Conservation (phyloP, 176 grass and related monocot species). For the Juncus effusus region DNA sequence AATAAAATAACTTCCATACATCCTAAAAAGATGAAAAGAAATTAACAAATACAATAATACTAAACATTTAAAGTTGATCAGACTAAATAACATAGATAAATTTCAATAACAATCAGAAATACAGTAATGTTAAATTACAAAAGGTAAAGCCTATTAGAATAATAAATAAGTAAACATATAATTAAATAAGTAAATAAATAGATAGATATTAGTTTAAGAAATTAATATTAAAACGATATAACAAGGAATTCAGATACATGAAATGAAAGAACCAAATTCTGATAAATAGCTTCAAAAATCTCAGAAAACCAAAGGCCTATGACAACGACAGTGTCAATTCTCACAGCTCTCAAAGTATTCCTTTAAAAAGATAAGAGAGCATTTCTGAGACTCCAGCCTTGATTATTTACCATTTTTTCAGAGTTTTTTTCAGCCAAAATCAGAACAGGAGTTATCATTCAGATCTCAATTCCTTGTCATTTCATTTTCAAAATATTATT, state of each 20-base stretch:
- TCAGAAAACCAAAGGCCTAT: conserved; percentile 39
- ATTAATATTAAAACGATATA: neutral
- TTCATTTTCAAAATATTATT: conserved; percentile 4
- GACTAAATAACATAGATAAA: too few species aligned
- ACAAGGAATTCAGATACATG: neutral
- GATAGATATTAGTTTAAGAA: neutral
- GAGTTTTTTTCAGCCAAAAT: conserved; percentile 24
- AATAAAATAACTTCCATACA: too few species aligned
- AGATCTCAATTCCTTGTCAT: neutral
- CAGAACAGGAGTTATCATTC: conserved; percentile 10
- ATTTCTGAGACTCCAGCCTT: conserved; percentile 40
- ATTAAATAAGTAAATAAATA: too few species aligned
- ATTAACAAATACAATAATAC: too few species aligned
- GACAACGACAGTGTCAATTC: conserved; percentile 28
- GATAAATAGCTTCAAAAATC: conserved; percentile 7
- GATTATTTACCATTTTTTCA: conserved; percentile 25
- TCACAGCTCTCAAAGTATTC: conserved; percentile 33
- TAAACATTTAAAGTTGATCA: too few species aligned
- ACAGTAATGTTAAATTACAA: too few species aligned
- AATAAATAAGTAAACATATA: too few species aligned
- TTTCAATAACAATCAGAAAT: too few species aligned
- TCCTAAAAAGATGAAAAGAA: too few species aligned
- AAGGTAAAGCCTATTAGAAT: too few species aligned
- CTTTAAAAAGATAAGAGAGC: conserved; percentile 31
- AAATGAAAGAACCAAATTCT: conserved; percentile 5